Percentiles rank a stretch among this genome's conserved stretches.
These are phyloP conservation scores for Kurtzmaniella fragi DNA, from an alignment of 805 yeast genomes.

Conservation along the genomic window DNA sequence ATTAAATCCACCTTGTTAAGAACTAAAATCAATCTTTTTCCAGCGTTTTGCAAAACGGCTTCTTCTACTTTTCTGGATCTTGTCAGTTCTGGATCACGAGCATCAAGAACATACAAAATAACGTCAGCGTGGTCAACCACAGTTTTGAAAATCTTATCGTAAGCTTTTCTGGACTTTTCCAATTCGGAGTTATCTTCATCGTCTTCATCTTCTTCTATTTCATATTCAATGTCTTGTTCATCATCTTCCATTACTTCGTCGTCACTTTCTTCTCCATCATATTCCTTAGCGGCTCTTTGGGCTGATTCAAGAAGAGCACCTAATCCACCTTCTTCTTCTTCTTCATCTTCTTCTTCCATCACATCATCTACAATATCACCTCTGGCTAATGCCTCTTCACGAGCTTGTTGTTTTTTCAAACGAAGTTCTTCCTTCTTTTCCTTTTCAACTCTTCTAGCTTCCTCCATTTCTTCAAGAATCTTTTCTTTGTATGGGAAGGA, in stretches of 20 bases:
- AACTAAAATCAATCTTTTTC: constrained; percentile 79
- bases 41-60: constrained; percentile 73
- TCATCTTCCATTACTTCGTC: constrained; percentile 26
- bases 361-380: constrained; percentile 33
- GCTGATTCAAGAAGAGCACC: constrained; percentile 89
- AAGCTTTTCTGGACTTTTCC: constrained; percentile 82
- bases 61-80: constrained; percentile 90
- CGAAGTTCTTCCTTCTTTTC: constrained; percentile 50
- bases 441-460: constrained; percentile 47
- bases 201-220: constrained; percentile 34
- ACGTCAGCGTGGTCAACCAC: constrained; percentile 94
- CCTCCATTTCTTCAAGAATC: constrained; percentile 70
- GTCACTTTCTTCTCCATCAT: constrained; percentile 48
- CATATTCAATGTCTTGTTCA: constrained; percentile 41
- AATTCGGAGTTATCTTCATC: constrained; percentile 43
- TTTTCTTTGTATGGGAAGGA: constrained; percentile 91
- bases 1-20: constrained; percentile 90
- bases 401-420: constrained; percentile 46
- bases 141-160: constrained; percentile 87
- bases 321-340: constrained; percentile 48
- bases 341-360: constrained; percentile 35
- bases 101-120: constrained; percentile 87
- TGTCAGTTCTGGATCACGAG: constrained; percentile 95
- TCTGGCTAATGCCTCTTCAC: constrained; percentile 33
- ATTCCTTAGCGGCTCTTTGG: constrained; percentile 77